Percentiles rank a stretch among this genome's conserved stretches.
phyloP scores from a whole-genome alignment of 176 grass and related monocot species.

The Oryza glaberrima region DNA sequence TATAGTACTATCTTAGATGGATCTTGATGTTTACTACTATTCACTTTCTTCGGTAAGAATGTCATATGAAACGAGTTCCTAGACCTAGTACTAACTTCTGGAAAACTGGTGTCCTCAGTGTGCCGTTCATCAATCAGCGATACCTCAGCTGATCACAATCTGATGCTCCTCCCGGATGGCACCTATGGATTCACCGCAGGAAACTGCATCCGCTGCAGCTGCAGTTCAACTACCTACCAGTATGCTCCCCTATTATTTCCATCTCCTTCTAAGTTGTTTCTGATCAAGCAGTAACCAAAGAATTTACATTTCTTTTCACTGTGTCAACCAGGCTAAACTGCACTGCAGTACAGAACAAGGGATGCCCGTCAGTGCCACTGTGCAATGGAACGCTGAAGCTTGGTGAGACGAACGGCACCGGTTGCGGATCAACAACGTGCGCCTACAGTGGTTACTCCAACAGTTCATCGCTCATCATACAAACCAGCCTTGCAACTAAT shows the following conservation, averaged over 20 bases:
- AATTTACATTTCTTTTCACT: neutral
- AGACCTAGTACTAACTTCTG: neutral
- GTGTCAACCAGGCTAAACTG: constrained; percentile 58
- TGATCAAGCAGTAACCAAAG: neutral
- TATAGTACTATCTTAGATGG: neutral
- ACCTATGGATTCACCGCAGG: constrained; percentile 54
- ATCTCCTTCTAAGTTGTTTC: neutral
- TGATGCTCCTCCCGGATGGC: constrained; percentile 46
- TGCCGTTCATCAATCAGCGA: constrained; percentile 65
- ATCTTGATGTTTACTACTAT: neutral
- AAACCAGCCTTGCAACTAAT: constrained; percentile 8
- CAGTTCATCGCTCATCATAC: constrained; percentile 36
- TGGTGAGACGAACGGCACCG: constrained; percentile 20
- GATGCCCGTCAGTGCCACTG: neutral
- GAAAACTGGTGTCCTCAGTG: constrained; percentile 39
- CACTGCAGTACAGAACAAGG: neutral
- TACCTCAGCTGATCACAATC: constrained; percentile 47
- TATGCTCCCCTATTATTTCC: constrained; percentile 29
- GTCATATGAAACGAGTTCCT: neutral
- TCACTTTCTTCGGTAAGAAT: neutral
- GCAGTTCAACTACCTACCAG: constrained; percentile 61
- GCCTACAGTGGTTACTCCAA: constrained; percentile 64
- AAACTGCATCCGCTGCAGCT: constrained; percentile 64
- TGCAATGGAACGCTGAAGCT: constrained; percentile 48
- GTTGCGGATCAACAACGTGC: constrained; percentile 45